Evolutionary conservation across 2,329 filamentous ascomycete genomes (phyloP).

Genomic region (Pseudomassariella vexata): DNA sequence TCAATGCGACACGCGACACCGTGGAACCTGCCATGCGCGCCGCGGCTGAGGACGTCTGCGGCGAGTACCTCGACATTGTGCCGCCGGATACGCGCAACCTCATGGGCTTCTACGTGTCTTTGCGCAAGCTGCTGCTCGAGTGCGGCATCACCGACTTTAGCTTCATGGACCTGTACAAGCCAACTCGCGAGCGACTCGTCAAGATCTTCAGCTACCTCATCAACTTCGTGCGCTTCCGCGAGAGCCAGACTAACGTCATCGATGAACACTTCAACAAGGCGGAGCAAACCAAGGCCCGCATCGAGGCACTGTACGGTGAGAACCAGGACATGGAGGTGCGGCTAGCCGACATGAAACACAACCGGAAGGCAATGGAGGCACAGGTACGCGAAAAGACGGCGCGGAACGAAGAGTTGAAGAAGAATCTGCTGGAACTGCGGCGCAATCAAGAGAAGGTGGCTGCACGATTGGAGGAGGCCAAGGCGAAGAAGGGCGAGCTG

Average conservation of each 20-base stretch:
- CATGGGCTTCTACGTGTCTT: constrained; percentile 88
- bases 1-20: constrained; percentile 88
- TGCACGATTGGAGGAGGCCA: constrained; percentile 75
- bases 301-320: constrained; percentile 77
- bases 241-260: constrained; percentile 83
- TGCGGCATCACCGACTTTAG: constrained; percentile 93
- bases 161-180: constrained; percentile 86
- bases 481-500: constrained; percentile 71
- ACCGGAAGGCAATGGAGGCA: constrained; percentile 73
- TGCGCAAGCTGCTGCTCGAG: constrained; percentile 74
- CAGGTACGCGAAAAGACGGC: constrained; percentile 79
- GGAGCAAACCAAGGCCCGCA: constrained; percentile 78
- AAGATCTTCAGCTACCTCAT: constrained; percentile 98
- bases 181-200: constrained; percentile 81
- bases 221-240: constrained; percentile 96
- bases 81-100: constrained; percentile 85
- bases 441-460: constrained; percentile 78
- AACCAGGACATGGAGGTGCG: constrained; percentile 83
- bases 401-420: constrained; percentile 83
- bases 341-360: constrained; percentile 74
- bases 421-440: constrained; percentile 71
- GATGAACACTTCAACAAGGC: constrained; percentile 91
- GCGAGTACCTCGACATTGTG: constrained; percentile 78
- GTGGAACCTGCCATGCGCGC: constrained; percentile 94
- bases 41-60: constrained; percentile 80